phyloP scores from a whole-genome alignment of 2,329 filamentous ascomycete species.

The Nigrospora oryzae region DNA sequence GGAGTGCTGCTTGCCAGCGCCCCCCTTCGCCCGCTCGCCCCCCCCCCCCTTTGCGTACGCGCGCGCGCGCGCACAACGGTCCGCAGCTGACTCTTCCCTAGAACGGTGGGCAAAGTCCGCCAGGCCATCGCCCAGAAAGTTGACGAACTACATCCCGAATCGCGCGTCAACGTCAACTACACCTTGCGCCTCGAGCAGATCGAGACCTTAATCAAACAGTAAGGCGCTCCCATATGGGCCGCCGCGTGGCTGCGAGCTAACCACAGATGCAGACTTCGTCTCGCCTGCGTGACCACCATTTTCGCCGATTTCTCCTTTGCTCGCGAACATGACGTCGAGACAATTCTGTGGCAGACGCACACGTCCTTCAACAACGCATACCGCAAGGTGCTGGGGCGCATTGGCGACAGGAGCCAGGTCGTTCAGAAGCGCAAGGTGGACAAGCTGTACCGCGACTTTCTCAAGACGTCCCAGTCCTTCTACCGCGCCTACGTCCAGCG shows the following conservation, averaged over 20 bases:
- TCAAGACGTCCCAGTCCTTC: slow-evolving; percentile 81
- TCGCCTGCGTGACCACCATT: slow-evolving; percentile 62
- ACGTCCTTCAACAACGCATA: slow-evolving; percentile 70
- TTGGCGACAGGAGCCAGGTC: slow-evolving; percentile 40
- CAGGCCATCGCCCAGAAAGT: slow-evolving; percentile 12
- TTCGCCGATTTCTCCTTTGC: slow-evolving; percentile 65
- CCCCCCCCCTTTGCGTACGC: neutral
- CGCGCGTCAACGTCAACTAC: slow-evolving; percentile 9
- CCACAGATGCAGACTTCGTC: slow-evolving; percentile 49
- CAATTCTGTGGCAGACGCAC: slow-evolving; percentile 71
- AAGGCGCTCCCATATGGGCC: slow-evolving; percentile 4
- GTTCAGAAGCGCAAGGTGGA: slow-evolving; percentile 69
- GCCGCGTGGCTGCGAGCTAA: slow-evolving; percentile 4
- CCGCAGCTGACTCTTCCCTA: too few relatives aligned
- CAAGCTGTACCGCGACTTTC: slow-evolving; percentile 74
- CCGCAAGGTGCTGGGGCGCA: slow-evolving; percentile 56
- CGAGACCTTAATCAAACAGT: slow-evolving; percentile 22
- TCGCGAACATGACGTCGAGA: slow-evolving; percentile 55
- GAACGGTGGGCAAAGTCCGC: slow-evolving; percentile 12
- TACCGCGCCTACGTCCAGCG: slow-evolving; percentile 81
- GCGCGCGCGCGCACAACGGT: too few relatives aligned
- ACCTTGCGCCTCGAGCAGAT: slow-evolving; percentile 20
- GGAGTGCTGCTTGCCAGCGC: neutral
- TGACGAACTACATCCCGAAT: slow-evolving; percentile 10
- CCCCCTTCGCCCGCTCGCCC: neutral